phyloP scores from a whole-genome alignment of 2,329 filamentous ascomycete genomes.

The Neopestalotiopsis clavispora region DNA sequence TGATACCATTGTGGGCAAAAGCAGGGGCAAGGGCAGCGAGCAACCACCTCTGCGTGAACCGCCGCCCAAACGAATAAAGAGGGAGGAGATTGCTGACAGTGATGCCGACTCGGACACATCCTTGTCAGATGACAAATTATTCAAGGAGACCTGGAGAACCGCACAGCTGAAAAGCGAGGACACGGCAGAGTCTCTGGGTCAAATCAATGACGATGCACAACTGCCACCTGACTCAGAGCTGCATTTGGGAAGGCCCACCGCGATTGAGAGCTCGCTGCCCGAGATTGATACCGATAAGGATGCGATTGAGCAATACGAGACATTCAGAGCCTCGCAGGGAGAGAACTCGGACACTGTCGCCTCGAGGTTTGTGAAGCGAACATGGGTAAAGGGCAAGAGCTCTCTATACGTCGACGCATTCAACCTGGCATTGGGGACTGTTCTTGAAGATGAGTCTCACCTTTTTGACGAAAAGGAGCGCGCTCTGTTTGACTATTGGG shows the following conservation, averaged over 20 bases:
- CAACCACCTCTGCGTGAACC: conserved; percentile 24
- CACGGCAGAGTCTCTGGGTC: conserved; percentile 28
- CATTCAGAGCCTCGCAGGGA: conserved; percentile 63
- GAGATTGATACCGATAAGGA: conserved; percentile 68
- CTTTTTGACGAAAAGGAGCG: conserved; percentile 83
- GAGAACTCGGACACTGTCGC: conserved; percentile 51
- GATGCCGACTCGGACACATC: conserved; percentile 40
- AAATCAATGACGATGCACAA: conserved; percentile 40
- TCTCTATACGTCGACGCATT: conserved; percentile 98
- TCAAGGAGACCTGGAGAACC: neutral
- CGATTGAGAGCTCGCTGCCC: conserved; percentile 75
- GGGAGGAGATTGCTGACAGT: conserved; percentile 35
- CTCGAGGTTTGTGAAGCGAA: conserved; percentile 51
- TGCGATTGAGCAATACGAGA: conserved; percentile 81
- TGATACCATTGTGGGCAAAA: neutral
- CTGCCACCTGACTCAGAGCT: conserved; percentile 33
- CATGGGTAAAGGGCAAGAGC: conserved; percentile 78
- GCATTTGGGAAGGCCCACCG: conserved; percentile 52
- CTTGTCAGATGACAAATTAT: conserved; percentile 15
- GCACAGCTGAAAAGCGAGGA: conserved; percentile 19
- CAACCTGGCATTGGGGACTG: conserved; percentile 87
- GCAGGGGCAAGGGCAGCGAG: conserved; percentile 12
- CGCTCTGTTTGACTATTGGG: conserved; percentile 79
- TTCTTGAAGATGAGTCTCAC: conserved; percentile 86
- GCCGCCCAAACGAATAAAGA: conserved; percentile 41